Percentiles rank a stretch among this genome's conserved stretches.
Evolutionary conservation across 805 yeast genomes (phyloP).

Genomic region (Kodamaea restingae): DNA sequence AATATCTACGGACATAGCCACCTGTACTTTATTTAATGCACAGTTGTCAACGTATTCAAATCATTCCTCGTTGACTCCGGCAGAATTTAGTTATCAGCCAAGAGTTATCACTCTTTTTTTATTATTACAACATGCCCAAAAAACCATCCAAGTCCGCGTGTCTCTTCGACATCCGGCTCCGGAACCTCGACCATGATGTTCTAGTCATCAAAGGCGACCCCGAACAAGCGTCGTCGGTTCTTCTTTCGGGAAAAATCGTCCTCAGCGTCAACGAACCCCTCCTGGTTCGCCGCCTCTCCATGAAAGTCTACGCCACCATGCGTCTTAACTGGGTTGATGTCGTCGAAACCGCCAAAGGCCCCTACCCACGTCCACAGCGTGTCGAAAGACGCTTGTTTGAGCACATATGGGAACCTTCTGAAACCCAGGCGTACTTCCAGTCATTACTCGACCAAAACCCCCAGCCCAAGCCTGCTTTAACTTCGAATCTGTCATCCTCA

Average conservation of each 20-base stretch:
- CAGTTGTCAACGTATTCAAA: no score
- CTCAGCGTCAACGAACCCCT: slow-evolving; percentile 74
- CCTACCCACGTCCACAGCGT: slow-evolving; percentile 43
- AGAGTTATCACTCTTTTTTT: not conserved
- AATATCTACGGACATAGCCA: no score
- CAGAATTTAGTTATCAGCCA: no score
- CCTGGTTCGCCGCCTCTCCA: slow-evolving; percentile 55
- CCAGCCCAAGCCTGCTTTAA: slow-evolving; percentile 28
- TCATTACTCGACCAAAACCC: slow-evolving; percentile 26
- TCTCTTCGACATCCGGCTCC: slow-evolving; percentile 50
- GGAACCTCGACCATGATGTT: slow-evolving; percentile 71
- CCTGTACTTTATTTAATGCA: no score
- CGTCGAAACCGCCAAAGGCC: slow-evolving; percentile 43
- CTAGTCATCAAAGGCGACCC: slow-evolving; percentile 75
- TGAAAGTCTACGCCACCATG: slow-evolving; percentile 65
- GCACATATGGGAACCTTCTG: slow-evolving; percentile 71
- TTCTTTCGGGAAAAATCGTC: slow-evolving; percentile 74
- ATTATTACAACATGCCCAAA: slow-evolving; percentile 19
- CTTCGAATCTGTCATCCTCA: slow-evolving; percentile 11
- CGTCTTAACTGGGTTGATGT: slow-evolving; percentile 63
- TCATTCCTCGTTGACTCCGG: no score
- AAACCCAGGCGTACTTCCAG: slow-evolving; percentile 42
- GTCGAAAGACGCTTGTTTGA: slow-evolving; percentile 68
- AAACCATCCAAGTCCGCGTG: slow-evolving; percentile 27
- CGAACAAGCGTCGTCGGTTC: slow-evolving; percentile 70